Conservation (phyloP, 768 basidiomycete species). For the Leccinum aurantiacum region DNA sequence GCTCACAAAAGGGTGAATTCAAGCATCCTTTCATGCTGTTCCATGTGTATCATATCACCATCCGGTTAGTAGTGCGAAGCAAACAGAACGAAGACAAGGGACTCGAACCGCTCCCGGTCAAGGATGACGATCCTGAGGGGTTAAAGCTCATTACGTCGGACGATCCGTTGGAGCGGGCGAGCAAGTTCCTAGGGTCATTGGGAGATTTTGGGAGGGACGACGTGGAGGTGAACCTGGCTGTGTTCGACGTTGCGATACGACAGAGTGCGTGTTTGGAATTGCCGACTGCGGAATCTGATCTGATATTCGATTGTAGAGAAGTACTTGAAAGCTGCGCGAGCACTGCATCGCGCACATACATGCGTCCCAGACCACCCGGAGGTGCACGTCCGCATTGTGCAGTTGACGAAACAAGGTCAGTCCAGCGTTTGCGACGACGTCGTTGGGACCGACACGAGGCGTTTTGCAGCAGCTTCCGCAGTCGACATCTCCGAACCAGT, state of each 20-base stretch:
- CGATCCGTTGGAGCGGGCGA: constrained; percentile 74
- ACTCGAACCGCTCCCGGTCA: constrained; percentile 50
- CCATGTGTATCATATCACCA: constrained; percentile 11
- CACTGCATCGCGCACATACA: constrained; percentile 55
- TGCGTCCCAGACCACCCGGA: constrained; percentile 60
- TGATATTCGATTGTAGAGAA: constrained; percentile 52
- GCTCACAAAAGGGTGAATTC: constrained; percentile 61
- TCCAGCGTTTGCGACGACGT: neutral
- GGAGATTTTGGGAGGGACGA: constrained; percentile 48
- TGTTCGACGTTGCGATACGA: constrained; percentile 81
- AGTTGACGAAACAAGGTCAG: constrained; percentile 59
- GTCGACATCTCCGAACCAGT: constrained; percentile 47
- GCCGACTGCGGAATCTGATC: neutral
- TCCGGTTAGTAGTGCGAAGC: constrained; percentile 27
- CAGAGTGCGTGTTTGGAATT: constrained; percentile 54
- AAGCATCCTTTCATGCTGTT: constrained; percentile 14
- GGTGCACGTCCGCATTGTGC: constrained; percentile 67
- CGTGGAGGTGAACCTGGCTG: constrained; percentile 69
- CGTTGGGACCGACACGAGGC: no score
- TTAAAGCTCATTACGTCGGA: constrained; percentile 59
- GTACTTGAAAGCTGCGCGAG: constrained; percentile 73
- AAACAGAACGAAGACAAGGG: constrained; percentile 65
- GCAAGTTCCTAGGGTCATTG: constrained; percentile 67
- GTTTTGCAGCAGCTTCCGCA: constrained; percentile 44
- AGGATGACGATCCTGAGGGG: constrained; percentile 87